Evolutionary conservation across 768 basidiomycete genomes (phyloP).

Genomic region (Dendrothele bispora): DNA sequence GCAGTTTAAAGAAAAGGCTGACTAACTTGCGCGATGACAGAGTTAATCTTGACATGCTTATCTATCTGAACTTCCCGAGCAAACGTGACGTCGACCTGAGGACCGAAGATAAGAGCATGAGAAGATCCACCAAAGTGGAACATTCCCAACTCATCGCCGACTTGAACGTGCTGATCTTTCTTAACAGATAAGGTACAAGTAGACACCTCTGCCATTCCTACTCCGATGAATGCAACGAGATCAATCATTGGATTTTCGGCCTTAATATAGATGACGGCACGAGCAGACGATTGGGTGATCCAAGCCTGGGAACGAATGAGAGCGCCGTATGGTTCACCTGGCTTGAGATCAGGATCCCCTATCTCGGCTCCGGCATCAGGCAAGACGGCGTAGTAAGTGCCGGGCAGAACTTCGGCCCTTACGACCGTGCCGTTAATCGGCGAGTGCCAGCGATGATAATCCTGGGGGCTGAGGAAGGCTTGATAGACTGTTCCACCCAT

Average conservation of each 20-base stretch:
- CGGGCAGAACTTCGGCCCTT: constrained; percentile 36
- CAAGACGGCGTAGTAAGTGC: constrained; percentile 38
- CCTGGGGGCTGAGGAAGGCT: constrained; percentile 44
- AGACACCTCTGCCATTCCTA: constrained; percentile 54
- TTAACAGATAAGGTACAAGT: constrained; percentile 44
- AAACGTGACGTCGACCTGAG: constrained; percentile 1
- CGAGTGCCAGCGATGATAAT: constrained; percentile 54
- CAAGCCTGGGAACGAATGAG: constrained; percentile 15
- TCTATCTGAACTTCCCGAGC: background rate
- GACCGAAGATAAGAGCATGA: constrained; percentile 2
- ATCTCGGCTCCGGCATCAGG: constrained; percentile 14
- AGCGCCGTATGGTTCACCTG: constrained; percentile 2
- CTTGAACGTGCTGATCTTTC: constrained; percentile 37
- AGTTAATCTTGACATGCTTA: background rate
- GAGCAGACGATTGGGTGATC: constrained; percentile 37
- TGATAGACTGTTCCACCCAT: constrained; percentile 44
- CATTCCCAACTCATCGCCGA: constrained; percentile 48
- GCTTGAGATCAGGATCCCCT: constrained; percentile 1
- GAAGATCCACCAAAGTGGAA: constrained; percentile 57
- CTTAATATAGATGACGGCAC: constrained; percentile 46
- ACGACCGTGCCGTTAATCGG: constrained; percentile 39
- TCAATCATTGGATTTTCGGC: constrained; percentile 36
- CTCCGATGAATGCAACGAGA: constrained; percentile 35
- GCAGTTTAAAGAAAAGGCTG: too few species aligned
- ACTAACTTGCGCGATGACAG: too few species aligned